phyloP scores from a whole-genome alignment of 805 yeast species.

The Blastobotrys parvus region DNA sequence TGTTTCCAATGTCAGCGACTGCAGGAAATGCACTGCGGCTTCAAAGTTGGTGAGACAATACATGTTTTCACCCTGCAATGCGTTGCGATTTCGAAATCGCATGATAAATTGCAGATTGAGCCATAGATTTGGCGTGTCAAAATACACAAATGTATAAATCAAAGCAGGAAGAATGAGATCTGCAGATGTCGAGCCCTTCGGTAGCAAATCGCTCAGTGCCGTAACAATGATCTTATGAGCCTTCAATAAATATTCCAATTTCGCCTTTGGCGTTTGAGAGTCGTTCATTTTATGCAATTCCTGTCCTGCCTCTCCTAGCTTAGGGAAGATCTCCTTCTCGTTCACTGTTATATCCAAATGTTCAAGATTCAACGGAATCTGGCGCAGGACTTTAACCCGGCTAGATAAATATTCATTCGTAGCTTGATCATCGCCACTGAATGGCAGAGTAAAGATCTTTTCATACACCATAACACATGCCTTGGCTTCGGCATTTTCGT shows the following conservation, averaged over 20 bases:
- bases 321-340: constrained; percentile 9
- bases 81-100: constrained; percentile 30
- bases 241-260: constrained; percentile 27
- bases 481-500: constrained; percentile 30
- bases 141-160: constrained; percentile 27
- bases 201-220: constrained; percentile 16
- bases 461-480: constrained; percentile 30
- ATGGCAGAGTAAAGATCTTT: constrained; percentile 27
- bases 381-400: constrained; percentile 23
- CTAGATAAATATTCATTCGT: constrained; percentile 18
- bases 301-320: constrained; percentile 10
- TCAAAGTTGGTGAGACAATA: constrained; percentile 37
- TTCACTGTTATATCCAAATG: constrained; percentile 24
- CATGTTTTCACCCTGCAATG: constrained; percentile 30
- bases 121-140: constrained; percentile 27
- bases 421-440: constrained; percentile 21
- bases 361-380: constrained; percentile 22
- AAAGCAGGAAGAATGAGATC: constrained; percentile 33
- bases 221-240: constrained; percentile 31
- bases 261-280: constrained; percentile 28
- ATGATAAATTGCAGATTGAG: constrained; percentile 31
- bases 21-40: constrained; percentile 33
- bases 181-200: constrained; percentile 24
- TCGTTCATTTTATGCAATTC: constrained; percentile 19
- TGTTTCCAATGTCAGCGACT: constrained; percentile 26